A percentile compares a stretch with the other conserved stretches of the same genome.
Evolutionary conservation across 495 filamentous ascomycete genomes (phyloP).

Genomic region (Hypoxylon crocopeplum): DNA sequence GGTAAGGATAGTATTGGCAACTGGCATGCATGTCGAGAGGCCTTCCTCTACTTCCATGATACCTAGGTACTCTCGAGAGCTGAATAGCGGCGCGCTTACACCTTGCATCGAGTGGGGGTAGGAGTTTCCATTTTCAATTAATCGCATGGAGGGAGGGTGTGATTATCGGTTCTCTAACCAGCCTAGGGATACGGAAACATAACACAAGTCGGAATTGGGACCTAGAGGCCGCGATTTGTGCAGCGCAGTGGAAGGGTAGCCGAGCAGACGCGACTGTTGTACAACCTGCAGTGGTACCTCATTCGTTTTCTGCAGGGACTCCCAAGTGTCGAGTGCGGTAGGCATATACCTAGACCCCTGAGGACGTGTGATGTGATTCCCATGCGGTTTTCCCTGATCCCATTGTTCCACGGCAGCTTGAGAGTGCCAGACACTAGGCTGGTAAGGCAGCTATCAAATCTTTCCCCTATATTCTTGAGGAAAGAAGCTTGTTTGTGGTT

Average conservation of each 20-base stretch:
- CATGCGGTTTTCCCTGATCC: constrained; percentile 21
- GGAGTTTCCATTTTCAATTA: constrained; percentile 17
- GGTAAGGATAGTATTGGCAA: neutral
- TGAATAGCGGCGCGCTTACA: neutral
- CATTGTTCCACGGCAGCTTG: constrained; percentile 18
- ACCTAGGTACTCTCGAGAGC: neutral
- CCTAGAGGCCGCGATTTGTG: neutral
- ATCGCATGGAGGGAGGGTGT: constrained; percentile 18
- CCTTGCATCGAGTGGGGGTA: constrained; percentile 12
- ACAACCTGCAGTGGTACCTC: constrained; percentile 13
- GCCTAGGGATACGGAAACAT: neutral
- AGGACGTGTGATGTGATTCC: constrained; percentile 20
- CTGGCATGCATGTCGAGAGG: neutral
- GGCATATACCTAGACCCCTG: constrained; percentile 3
- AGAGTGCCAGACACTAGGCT: neutral
- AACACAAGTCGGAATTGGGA: constrained; percentile 4
- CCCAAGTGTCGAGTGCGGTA: neutral
- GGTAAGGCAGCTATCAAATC: neutral
- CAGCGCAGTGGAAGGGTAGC: neutral
- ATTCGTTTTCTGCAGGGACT: constrained; percentile 19
- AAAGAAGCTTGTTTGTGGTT: neutral
- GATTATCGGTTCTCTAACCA: constrained; percentile 14
- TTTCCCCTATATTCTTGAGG: neutral
- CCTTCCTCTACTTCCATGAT: neutral
- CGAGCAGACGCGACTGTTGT: constrained; percentile 10